Evolutionary conservation across 176 grass and related monocot genomes (phyloP).

Genomic region (Avena sativa): DNA sequence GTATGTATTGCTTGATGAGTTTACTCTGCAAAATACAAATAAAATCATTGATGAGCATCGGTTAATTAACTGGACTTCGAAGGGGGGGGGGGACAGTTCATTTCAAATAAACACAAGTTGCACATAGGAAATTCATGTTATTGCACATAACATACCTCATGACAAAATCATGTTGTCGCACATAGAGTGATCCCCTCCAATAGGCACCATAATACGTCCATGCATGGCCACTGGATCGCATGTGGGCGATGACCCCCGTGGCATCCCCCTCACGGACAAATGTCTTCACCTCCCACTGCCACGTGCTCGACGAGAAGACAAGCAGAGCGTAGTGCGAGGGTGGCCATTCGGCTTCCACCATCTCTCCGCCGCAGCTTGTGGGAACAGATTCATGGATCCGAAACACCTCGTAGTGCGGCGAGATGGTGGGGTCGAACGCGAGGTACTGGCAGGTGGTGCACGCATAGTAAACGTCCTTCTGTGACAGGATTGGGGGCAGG

Average conservation of each 20-base stretch:
- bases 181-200: not conserved
- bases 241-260: not conserved
- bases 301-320: not conserved
- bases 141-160: not conserved
- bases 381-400: not conserved
- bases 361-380: no score
- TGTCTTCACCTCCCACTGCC: not conserved
- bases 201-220: not conserved
- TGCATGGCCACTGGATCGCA: not conserved
- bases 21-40: not conserved
- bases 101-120: slow-evolving; percentile 22
- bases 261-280: not conserved
- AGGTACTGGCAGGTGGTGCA: not conserved
- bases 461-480: no score
- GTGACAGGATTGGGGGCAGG: not conserved
- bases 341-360: not conserved
- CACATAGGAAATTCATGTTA: not conserved
- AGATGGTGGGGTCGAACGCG: not conserved
- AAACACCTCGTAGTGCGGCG: not conserved
- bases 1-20: not conserved
- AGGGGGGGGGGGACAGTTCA: not conserved
- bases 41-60: not conserved
- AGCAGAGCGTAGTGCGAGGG: not conserved
- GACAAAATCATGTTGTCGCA: not conserved
- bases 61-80: not conserved